Conservation (phyloP, 176 grass and related monocot species). For the Oryza rufipogon region DNA sequence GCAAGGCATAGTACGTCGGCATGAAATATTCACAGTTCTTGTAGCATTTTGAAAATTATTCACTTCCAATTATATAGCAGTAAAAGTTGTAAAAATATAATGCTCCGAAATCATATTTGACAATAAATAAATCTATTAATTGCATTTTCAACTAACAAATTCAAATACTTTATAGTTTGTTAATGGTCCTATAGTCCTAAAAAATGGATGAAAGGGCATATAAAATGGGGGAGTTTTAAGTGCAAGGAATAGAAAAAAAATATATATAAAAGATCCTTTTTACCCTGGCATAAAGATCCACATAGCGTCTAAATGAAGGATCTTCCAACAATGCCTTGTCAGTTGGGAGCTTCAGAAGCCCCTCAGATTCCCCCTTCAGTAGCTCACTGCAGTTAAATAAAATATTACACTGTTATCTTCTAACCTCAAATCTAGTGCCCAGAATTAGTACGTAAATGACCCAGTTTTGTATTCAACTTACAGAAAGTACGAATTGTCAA, state of each 20-base stretch:
- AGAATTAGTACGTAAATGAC: conserved; percentile 3
- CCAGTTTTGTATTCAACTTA: conserved; percentile 52
- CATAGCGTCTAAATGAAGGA: conserved; percentile 80
- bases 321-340: conserved; percentile 78
- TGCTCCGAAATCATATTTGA: background rate
- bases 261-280: background rate
- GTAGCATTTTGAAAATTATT: background rate
- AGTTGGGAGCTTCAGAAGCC: conserved; percentile 86
- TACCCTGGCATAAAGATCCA: conserved; percentile 95
- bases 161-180: background rate
- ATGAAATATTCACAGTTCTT: background rate
- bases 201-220: background rate
- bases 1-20: background rate
- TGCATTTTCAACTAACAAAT: background rate
- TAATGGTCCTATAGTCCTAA: background rate
- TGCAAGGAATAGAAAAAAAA: background rate
- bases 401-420: background rate
- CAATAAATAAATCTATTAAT: background rate
- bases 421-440: background rate
- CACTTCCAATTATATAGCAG: background rate
- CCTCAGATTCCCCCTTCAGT: conserved; percentile 68
- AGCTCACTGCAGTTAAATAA: conserved; percentile 62
- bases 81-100: background rate
- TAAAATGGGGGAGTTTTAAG: background rate
- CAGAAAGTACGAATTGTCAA: conserved; percentile 93